Base-by-base conservation (phyloP, 2,329 filamentous ascomycete species). In the Corynespora cassiicola region DNA sequence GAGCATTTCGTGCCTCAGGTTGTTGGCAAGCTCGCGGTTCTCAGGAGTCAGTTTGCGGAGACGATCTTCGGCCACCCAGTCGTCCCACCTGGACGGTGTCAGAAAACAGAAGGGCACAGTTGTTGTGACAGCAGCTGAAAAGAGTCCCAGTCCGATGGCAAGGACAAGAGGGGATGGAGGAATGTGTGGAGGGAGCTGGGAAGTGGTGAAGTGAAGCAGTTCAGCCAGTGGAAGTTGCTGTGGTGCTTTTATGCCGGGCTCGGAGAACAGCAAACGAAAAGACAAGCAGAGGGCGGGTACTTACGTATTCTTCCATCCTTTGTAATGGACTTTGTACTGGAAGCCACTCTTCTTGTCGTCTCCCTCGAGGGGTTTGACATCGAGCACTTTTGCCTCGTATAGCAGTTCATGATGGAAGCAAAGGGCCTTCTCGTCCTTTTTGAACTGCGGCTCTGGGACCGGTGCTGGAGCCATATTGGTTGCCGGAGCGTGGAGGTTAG, bases 321-420 rank as follows among this genome's bases (percentile, higher is more conserved):
- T 97, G 76, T 99, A 99, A 72, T 99, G 94, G 38, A 99, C 88
- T 63, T 88, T 88, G 75, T 95, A 99, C 66, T 90, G 84, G 64
- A 84, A 90, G 21, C 86, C 83, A 45, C 85, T 86, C 66, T 84
- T 85, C 70, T 87, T 85, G 61, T 86, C 85, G 28, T 75, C 75
- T 6, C 73, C 66, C 45, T 85, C 81, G 60, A 79, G 76, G 68
- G 75, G 73, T 56, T 79, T 83, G 20, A 88, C 78, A 51, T 96
- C 91, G 50, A 95, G 82, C 35, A 99, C 86, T 73, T 97, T 97
- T 53, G 94, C 94, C 71, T 99, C 94, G 66, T 99, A 99, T 34
- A 99, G 83, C 72, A 97, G 85, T 63, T 97, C 91, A 73, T 92
- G 89, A 68, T 99, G 94, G 66, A 97, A 97, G 75, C 94, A 99